Base-by-base conservation (phyloP, 2,329 filamentous ascomycete species). In the Lachnellula cervina region DNA sequence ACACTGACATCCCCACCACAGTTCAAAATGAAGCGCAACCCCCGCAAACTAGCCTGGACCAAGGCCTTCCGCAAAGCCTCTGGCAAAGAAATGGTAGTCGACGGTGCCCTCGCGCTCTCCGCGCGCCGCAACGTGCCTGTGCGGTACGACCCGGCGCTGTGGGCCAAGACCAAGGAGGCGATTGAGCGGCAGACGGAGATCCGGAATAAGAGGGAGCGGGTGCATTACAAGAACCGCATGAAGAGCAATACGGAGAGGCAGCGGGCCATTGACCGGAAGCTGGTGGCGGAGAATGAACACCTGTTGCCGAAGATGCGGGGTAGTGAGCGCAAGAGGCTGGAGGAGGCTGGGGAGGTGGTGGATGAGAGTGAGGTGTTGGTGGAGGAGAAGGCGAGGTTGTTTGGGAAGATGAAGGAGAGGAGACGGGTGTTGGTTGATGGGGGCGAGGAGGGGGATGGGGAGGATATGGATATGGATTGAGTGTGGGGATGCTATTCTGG, bases 11-110 rank as follows among this genome's bases (percentile, higher is more conserved):
- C n/a, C 16, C 11, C 38, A 25, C 4, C 42, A 21, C 63, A 84
- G 80, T 96, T 95, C 83, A 94, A 95, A 77, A 96, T 96, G 90
- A 96, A 96, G 88, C 87, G 94, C 64, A 97, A 97, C 77, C 92
- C 93, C 37, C 86, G 93, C 72, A 96, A 97, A 75, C 83, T 97
- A 66, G 94, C 91, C 75, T 97, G 93, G 94, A 97, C 93, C 60
- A 96, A 97, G 80, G 86, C 90, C 51, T 93, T 92, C 81, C 88
- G 91, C 69, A 87, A 87, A 71, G 83, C 87, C 17, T 87, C 88
- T 56, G 90, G 90, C 77, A 95, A 91, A 77, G 81, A 85, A 71
- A 84, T 96, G 90, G 89, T 89, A 55, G 92, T 97, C 74, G 94
- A 99, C 80, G 88, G 84, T 68, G 96, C 93, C 34, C 86, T 99